Conservation (phyloP, 2,329 filamentous ascomycete species). For the Blastomyces emzantsi region DNA sequence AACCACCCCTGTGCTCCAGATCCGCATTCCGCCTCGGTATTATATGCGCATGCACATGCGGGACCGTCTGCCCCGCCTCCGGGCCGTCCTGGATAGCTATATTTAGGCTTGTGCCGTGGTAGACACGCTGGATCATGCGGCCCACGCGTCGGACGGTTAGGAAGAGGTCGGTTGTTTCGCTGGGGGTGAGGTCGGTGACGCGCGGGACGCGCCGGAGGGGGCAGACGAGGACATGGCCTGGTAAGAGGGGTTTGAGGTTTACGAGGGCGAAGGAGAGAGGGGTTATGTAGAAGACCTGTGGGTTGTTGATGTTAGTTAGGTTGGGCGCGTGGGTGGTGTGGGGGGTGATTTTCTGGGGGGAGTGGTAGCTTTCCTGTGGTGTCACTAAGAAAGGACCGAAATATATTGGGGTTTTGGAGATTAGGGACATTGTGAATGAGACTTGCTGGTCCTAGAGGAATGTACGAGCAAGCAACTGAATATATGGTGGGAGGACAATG, state of each 20-base stretch:
- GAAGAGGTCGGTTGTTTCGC: constrained; percentile 79
- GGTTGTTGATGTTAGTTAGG: constrained; percentile 1
- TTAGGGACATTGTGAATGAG: constrained; percentile 16
- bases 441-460: neutral
- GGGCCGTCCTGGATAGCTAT: constrained; percentile 89
- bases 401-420: constrained; percentile 41
- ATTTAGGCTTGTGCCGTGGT: constrained; percentile 68
- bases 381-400: constrained; percentile 74
- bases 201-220: constrained; percentile 61
- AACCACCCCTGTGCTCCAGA: constrained; percentile 48
- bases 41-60: constrained; percentile 88
- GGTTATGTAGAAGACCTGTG: constrained; percentile 77
- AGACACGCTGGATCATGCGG: constrained; percentile 58
- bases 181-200: constrained; percentile 61
- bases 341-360: neutral
- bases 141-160: constrained; percentile 75
- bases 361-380: constrained; percentile 49
- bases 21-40: constrained; percentile 62
- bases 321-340: neutral
- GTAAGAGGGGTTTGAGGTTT: constrained; percentile 89
- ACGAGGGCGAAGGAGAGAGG: constrained; percentile 76
- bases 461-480: neutral
- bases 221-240: constrained; percentile 87
- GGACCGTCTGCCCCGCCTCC: constrained; percentile 86
- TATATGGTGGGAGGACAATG: too few relatives aligned